Conservation (phyloP, 345 rosid species). For the Sonneratia caseolaris region DNA sequence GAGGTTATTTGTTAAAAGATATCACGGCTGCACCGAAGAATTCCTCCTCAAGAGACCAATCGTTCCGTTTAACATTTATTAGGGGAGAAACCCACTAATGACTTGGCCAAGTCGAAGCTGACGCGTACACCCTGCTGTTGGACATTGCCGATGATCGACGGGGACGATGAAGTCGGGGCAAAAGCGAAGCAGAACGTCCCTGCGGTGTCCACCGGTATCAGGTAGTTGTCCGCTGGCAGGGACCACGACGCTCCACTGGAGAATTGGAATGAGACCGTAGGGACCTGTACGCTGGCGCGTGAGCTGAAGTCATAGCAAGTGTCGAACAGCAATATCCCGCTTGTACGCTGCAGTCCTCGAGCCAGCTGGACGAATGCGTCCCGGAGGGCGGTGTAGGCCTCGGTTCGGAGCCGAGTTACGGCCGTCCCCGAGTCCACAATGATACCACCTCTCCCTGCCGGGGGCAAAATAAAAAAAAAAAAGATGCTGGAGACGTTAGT, state of each 20-base stretch:
- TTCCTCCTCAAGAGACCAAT: neutral
- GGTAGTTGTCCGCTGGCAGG: constrained; percentile 61
- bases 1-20: no score
- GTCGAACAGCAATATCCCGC: constrained; percentile 58
- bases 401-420: constrained; percentile 65
- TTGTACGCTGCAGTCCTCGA: constrained; percentile 32
- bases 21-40: no score
- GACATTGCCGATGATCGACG: constrained; percentile 87
- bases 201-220: constrained; percentile 53
- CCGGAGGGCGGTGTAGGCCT: constrained; percentile 56
- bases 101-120: constrained; percentile 59
- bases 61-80: constrained; percentile 35
- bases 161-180: constrained; percentile 71
- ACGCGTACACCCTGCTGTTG: constrained; percentile 96
- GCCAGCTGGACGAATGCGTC: constrained; percentile 55
- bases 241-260: constrained; percentile 48
- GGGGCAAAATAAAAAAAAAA: neutral
- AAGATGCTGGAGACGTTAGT: neutral
- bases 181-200: constrained; percentile 92
- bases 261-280: constrained; percentile 63
- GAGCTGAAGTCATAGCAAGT: constrained; percentile 76
- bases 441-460: constrained; percentile 42
- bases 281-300: constrained; percentile 55
- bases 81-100: constrained; percentile 53
- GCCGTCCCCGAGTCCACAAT: constrained; percentile 85